Percentiles rank a stretch among this genome's conserved stretches.
Evolutionary conservation across 345 rosid genomes (phyloP).

Genomic region (Rhodamnia argentea): DNA sequence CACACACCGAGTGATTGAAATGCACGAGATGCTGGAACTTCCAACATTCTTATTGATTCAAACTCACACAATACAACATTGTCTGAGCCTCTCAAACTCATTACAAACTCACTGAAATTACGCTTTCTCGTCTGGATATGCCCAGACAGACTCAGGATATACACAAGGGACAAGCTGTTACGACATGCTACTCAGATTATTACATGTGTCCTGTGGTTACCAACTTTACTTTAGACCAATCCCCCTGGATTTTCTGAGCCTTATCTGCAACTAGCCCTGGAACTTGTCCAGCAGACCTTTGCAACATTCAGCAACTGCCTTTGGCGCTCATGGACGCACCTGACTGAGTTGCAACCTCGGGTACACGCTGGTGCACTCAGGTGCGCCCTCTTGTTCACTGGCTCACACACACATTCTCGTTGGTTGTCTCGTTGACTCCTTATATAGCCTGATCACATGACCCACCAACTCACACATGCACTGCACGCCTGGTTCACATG

Average conservation of each 20-base stretch:
- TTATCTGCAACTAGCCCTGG: neutral
- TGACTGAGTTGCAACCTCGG: neutral
- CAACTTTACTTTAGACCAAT: neutral
- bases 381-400: neutral
- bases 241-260: neutral
- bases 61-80: neutral
- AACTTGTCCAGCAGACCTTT: neutral
- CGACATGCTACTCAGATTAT: neutral
- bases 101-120: neutral
- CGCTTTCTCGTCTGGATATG: neutral
- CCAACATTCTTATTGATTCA: neutral
- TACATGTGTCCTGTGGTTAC: neutral
- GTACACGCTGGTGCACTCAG: neutral
- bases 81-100: neutral
- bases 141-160: neutral
- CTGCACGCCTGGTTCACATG: neutral
- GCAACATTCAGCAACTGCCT: neutral
- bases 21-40: neutral
- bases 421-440: neutral
- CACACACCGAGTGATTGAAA: neutral
- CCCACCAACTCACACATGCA: neutral
- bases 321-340: neutral
- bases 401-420: neutral
- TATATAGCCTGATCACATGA: neutral
- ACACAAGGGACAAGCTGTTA: neutral